A percentile compares a stretch with the other conserved stretches of the same genome.
Evolutionary conservation across 441 rosid species (phyloP).

Genomic region (Dalechampia spathulata): DNA sequence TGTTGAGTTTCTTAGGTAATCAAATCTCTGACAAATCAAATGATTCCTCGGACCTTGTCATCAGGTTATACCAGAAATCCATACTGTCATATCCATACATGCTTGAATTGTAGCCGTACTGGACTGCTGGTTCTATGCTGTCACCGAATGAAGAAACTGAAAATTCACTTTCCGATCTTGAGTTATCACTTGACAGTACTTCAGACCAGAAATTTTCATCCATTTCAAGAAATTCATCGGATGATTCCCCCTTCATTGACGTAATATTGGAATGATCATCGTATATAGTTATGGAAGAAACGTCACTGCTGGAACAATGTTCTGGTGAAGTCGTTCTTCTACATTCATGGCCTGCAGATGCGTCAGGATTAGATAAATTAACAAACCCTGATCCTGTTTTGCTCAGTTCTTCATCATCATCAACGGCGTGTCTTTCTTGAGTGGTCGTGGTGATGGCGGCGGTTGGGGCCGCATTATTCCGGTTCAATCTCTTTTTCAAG

Average conservation of each 20-base stretch:
- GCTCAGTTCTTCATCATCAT: constrained; percentile 4
- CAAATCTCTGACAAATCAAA: constrained; percentile 26
- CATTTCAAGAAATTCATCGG: constrained; percentile 19
- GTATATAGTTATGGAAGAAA: too few species aligned
- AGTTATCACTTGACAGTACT: constrained; percentile 36
- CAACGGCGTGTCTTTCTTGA: too few species aligned
- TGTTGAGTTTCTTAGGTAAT: too few species aligned
- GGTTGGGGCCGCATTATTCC: too few species aligned
- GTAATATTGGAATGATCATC: too few species aligned
- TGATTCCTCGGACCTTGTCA: constrained; percentile 26
- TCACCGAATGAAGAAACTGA: background rate
- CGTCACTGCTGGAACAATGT: too few species aligned
- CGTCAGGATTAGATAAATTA: constrained; percentile 19
- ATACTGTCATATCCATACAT: constrained; percentile 16
- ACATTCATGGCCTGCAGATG: too few species aligned
- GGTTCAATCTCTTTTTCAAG: constrained; percentile 45
- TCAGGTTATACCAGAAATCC: constrained; percentile 37
- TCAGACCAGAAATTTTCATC: constrained; percentile 46
- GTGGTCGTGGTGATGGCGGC: too few species aligned
- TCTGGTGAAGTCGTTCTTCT: too few species aligned
- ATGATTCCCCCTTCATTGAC: constrained; percentile 16
- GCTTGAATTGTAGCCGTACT: constrained; percentile 8
- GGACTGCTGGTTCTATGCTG: constrained; percentile 4
- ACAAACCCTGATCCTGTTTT: constrained; percentile 1
- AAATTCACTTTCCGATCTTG: constrained; percentile 1